phyloP scores from a whole-genome alignment of 441 rosid genomes.

The Euphorbia schlechtendalii region DNA sequence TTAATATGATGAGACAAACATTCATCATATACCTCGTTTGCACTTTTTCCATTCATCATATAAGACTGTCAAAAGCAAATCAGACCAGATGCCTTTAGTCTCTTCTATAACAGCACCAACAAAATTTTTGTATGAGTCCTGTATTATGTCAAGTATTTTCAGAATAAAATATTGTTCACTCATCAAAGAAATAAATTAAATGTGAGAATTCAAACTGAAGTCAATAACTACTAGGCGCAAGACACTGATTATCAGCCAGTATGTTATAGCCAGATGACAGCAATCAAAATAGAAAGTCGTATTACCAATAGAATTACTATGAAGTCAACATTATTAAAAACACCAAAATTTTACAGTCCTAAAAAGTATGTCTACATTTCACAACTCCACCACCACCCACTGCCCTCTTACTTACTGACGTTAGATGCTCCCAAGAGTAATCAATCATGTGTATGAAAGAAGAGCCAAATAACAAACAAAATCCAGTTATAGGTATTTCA shows the following conservation, averaged over 20 bases:
- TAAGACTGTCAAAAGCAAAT: slow-evolving; percentile 58
- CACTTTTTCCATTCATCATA: slow-evolving; percentile 94
- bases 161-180: background rate
- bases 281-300: background rate
- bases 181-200: background rate
- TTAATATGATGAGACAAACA: slow-evolving; percentile 8
- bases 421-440: background rate
- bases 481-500: background rate
- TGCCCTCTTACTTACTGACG: no score
- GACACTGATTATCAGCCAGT: background rate
- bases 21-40: slow-evolving; percentile 61
- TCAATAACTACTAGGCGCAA: background rate
- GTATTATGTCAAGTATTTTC: slow-evolving; percentile 22
- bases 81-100: slow-evolving; percentile 74
- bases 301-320: no score
- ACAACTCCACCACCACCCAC: no score
- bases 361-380: no score
- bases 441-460: background rate
- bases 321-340: no score
- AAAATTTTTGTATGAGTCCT: slow-evolving; percentile 72
- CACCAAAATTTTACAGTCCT: no score
- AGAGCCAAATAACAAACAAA: background rate
- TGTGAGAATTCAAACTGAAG: background rate
- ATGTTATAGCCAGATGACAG: background rate
- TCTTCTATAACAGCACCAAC: slow-evolving; percentile 43